Evolutionary conservation across 805 yeast species (phyloP), one percentile per base, ranked within the genome.

Genomic region (Cyberlindnera euphorbiae): DNA sequence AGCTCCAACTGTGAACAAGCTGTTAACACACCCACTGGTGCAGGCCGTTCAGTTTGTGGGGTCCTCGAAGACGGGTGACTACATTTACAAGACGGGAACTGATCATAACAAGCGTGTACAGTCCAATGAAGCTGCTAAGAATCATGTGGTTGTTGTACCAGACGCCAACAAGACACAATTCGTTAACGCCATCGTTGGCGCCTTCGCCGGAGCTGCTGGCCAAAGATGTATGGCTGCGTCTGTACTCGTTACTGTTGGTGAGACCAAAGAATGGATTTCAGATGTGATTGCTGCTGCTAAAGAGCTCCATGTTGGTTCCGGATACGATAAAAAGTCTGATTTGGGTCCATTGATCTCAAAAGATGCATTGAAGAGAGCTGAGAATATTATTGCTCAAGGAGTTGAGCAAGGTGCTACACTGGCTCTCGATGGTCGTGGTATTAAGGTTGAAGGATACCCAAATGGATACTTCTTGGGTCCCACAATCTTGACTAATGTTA

Each of bases 161-260:
- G 88, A 81, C 51, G 86, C 87, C 15, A 71, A 78, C 61, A 75
- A 76, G 58, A 54, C 62, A 41, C 82, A 75, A 45, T 77, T 82
- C 39, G 64, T 81, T 48, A 77, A 75, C 51, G 78, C 84, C 22
- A 63, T 79, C 23, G 77, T 68, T 36, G 88, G 88, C 30, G 86
- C 89, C 16, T 83, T 85, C 27, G 82, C 82, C 51, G 88, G 89
- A 26, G 89, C 89, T 41, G 88, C 88, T 17, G 89, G 89, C 36
- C 88, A 81, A 66, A 73, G 89, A 56, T 81, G 89, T 60, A 81
- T 81, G 89, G 88, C 88, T 8, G 77, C 82, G 32, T 75, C 82
- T 9, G 86, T 78, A 5, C 65, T 82, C 38, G 84, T 81, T 11
- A 72, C 85, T 11, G 87, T 82, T 14, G 88, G 88, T 13, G 44